Percentiles rank a stretch among this genome's conserved stretches.
Conservation (phyloP, 2,329 filamentous ascomycete species). For the Hypocrella siamensis region DNA sequence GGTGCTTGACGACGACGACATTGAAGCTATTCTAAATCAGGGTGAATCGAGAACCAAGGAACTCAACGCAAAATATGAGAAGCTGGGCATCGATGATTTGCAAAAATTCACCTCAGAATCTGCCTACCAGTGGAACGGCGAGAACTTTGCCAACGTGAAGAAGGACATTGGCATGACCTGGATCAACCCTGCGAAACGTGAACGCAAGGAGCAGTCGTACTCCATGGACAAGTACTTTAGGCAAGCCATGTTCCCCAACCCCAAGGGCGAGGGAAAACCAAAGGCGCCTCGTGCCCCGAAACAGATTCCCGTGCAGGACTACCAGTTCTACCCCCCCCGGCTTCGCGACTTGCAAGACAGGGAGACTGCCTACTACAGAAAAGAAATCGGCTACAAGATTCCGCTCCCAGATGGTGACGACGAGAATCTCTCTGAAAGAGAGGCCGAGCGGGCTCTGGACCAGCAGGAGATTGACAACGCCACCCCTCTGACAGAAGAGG, state of each 20-base stretch:
- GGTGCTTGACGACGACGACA: slow-evolving; percentile 71
- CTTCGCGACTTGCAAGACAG: slow-evolving; percentile 85
- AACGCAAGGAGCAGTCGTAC: slow-evolving; percentile 95
- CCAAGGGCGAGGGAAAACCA: slow-evolving; percentile 78
- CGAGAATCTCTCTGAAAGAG: slow-evolving; percentile 69
- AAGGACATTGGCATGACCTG: slow-evolving; percentile 86
- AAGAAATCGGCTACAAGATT: slow-evolving; percentile 92
- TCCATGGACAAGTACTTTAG: slow-evolving; percentile 99
- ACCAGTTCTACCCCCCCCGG: slow-evolving; percentile 84
- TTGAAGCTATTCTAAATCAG: slow-evolving; percentile 72
- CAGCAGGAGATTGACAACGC: slow-evolving; percentile 92
- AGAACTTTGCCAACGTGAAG: slow-evolving; percentile 84
- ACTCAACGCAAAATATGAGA: slow-evolving; percentile 88
- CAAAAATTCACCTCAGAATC: slow-evolving; percentile 97
- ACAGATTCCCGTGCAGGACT: slow-evolving; percentile 84
- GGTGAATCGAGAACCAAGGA: slow-evolving; percentile 82
- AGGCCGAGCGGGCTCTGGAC: slow-evolving; percentile 73
- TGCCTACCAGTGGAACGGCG: slow-evolving; percentile 97
- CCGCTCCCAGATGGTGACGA: slow-evolving; percentile 79
- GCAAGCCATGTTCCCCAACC: slow-evolving; percentile 63
- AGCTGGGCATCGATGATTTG: slow-evolving; percentile 87
- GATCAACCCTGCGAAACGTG: slow-evolving; percentile 97
- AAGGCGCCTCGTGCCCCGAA: slow-evolving; percentile 93
- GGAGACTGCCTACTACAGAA: slow-evolving; percentile 89
- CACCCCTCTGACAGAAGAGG: slow-evolving; percentile 72